Conservation (phyloP, 768 basidiomycete genomes). For the Amanita pseudoporphyria region DNA sequence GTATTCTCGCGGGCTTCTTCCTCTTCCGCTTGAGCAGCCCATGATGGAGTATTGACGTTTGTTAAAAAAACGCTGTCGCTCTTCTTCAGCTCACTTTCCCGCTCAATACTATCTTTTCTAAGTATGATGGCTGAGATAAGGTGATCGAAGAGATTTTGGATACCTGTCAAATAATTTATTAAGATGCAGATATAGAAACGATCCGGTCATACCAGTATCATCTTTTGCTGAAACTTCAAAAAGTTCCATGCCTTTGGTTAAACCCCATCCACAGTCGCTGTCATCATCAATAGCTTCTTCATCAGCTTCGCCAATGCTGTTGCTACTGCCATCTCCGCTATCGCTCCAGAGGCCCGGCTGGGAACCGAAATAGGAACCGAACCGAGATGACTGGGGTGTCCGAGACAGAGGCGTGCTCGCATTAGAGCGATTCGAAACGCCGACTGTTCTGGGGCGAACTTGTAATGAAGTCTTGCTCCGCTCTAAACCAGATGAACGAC, state of each 20-base stretch:
- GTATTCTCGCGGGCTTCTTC: slow-evolving; percentile 60
- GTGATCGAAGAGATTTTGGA: slow-evolving; percentile 69
- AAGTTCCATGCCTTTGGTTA: slow-evolving; percentile 76
- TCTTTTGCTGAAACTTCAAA: slow-evolving; percentile 92
- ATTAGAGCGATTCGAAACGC: slow-evolving; percentile 40
- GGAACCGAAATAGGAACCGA: slow-evolving; percentile 46
- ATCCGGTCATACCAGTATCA: slow-evolving; percentile 50
- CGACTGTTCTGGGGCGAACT: slow-evolving; percentile 37
- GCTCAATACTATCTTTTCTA: slow-evolving; percentile 70
- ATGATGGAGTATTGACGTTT: slow-evolving; percentile 51
- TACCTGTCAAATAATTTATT: slow-evolving; percentile 39
- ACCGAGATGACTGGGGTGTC: slow-evolving; percentile 46
- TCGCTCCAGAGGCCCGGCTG: slow-evolving; percentile 47
- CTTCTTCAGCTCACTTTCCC: slow-evolving; percentile 69
- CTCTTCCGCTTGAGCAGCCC: slow-evolving; percentile 74
- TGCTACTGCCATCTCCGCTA: slow-evolving; percentile 49
- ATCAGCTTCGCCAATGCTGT: slow-evolving; percentile 59
- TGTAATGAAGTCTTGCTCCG: slow-evolving; percentile 40
- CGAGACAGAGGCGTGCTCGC: slow-evolving; percentile 33
- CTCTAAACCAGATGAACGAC: slow-evolving; percentile 40
- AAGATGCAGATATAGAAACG: slow-evolving; percentile 10
- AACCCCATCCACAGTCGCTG: slow-evolving; percentile 58
- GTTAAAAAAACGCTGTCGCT: slow-evolving; percentile 79
- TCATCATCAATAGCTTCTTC: slow-evolving; percentile 41
- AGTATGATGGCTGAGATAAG: slow-evolving; percentile 75